Evolutionary conservation across 768 basidiomycete genomes (phyloP).

Genomic region (Termitomyces bulborhizus): DNA sequence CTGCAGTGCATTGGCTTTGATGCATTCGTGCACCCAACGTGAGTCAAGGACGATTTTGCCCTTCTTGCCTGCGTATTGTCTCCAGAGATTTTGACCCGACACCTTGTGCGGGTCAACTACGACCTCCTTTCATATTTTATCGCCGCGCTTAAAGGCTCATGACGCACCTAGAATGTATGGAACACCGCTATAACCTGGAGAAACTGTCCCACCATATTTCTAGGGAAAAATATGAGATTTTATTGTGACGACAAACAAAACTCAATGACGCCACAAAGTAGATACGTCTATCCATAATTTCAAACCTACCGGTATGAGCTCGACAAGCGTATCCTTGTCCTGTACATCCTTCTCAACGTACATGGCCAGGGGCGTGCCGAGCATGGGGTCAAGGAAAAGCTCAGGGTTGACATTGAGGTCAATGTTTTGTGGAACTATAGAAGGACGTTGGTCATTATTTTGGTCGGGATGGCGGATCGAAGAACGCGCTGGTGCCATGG

Average conservation of each 20-base stretch:
- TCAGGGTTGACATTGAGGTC: constrained; percentile 34
- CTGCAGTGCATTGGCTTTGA: constrained; percentile 61
- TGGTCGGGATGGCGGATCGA: constrained; percentile 42
- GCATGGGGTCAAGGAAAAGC: constrained; percentile 79
- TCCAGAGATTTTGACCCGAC: constrained; percentile 76
- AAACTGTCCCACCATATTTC: constrained; percentile 74
- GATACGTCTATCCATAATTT: not conserved
- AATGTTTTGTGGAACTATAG: constrained; percentile 22
- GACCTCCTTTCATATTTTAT: constrained; percentile 9
- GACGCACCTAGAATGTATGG: constrained; percentile 72
- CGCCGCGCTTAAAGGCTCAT: constrained; percentile 1
- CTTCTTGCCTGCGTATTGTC: constrained; percentile 76
- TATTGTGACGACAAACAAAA: not conserved
- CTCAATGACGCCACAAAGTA: not conserved
- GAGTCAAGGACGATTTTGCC: constrained; percentile 70
- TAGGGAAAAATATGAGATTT: constrained; percentile 22
- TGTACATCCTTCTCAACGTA: constrained; percentile 80
- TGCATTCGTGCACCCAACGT: constrained; percentile 74
- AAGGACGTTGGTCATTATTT: constrained; percentile 26
- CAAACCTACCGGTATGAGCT: constrained; percentile 58
- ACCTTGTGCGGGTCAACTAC: constrained; percentile 74
- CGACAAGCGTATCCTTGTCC: constrained; percentile 57
- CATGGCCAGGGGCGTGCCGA: constrained; percentile 67
- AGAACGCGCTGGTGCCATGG: constrained; percentile 79
- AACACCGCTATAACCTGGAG: constrained; percentile 72